Percentiles rank a stretch among this genome's conserved stretches.
Conservation (phyloP, 805 yeast species). For the Saturnispora hagleri region DNA sequence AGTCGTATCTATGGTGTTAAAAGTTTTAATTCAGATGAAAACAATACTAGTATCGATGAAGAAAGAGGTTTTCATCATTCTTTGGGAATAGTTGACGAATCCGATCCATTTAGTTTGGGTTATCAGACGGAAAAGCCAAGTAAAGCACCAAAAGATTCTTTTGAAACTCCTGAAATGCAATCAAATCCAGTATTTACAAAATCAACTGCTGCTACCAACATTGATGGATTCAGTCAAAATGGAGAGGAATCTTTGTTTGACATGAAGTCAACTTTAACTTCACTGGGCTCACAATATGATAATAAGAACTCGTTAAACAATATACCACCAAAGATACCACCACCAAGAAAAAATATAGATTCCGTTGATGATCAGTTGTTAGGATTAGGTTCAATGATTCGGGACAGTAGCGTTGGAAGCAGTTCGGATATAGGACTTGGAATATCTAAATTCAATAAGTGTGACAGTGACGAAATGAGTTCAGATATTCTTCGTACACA, state of each 20-base stretch:
- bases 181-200: background rate
- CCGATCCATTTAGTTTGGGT: conserved; percentile 3
- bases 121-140: background rate
- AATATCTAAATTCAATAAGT: background rate
- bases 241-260: conserved; percentile 8
- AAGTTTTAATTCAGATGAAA: background rate
- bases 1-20: background rate
- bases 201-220: background rate
- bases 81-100: conserved; percentile 1
- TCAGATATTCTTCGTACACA: background rate
- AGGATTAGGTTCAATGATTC: conserved; percentile 2
- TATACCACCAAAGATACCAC: conserved; percentile 10
- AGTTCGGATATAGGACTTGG: background rate
- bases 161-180: conserved; percentile 2
- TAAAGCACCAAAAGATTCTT: background rate
- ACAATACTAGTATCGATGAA: background rate
- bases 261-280: conserved; percentile 11
- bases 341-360: conserved; percentile 13
- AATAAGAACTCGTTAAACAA: background rate
- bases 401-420: background rate
- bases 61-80: conserved; percentile 5
- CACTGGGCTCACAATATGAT: conserved; percentile 1
- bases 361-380: conserved; percentile 4
- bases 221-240: background rate
- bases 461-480: background rate